Evolutionary conservation across 257 asterid genomes (phyloP).

Genomic region (Ajuga chamaepitys): DNA sequence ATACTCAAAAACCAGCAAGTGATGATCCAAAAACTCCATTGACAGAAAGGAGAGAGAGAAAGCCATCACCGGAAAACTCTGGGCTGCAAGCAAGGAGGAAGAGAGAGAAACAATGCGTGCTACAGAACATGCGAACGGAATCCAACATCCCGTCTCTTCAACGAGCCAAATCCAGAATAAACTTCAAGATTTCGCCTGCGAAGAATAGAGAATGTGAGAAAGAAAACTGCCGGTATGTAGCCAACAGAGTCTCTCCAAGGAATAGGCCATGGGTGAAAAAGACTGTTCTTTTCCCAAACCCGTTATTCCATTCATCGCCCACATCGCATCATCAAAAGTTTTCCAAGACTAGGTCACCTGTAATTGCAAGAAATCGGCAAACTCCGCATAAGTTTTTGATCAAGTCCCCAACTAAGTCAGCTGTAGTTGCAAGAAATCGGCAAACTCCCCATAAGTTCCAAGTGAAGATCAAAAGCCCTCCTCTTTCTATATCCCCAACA

Average conservation of each 20-base stretch:
- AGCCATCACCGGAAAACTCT: constrained; percentile 30
- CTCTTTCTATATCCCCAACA: constrained; percentile 4
- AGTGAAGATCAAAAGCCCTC: constrained; percentile 30
- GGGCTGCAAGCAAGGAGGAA: constrained; percentile 50
- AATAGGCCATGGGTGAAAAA: constrained; percentile 79
- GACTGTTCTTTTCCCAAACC: constrained; percentile 84
- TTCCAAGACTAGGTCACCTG: constrained; percentile 55
- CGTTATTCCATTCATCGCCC: constrained; percentile 62
- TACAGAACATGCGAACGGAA: constrained; percentile 34
- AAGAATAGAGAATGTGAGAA: constrained; percentile 45
- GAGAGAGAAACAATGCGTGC: constrained; percentile 53
- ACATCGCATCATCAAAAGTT: constrained; percentile 38
- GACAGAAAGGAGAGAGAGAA: constrained; percentile 29
- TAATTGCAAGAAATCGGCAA: constrained; percentile 32
- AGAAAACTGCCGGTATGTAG: constrained; percentile 56
- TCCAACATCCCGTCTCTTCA: constrained; percentile 28
- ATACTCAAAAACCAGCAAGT: constrained; percentile 18
- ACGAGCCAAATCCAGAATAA: constrained; percentile 65
- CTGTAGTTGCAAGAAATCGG: constrained; percentile 28
- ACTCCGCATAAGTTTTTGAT: constrained; percentile 81
- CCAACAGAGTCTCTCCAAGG: constrained; percentile 81
- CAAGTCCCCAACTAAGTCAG: constrained; percentile 64
- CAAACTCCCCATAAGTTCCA: constrained; percentile 63
- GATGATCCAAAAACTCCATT: constrained; percentile 78
- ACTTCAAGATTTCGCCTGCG: constrained; percentile 65